Evolutionary conservation across 2,329 filamentous ascomycete species (phyloP), one percentile per base, ranked within the genome.

Genomic region (Sporothrix humicola): DNA sequence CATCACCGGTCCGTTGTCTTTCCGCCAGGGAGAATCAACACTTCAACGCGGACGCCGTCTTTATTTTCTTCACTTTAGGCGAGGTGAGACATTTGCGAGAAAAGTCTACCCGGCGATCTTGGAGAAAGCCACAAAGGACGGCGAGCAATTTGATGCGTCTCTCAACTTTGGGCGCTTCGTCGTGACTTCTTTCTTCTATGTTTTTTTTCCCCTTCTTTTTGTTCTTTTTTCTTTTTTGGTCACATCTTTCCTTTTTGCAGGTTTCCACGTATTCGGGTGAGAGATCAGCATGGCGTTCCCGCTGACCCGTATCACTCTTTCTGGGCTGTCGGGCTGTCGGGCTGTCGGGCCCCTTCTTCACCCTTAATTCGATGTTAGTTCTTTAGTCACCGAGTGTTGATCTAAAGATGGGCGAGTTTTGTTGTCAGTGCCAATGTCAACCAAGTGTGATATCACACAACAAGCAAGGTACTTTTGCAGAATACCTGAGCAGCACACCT

Each of bases 221-320:
- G 31, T 37, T 23, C 1, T 26, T 26, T 59, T 20, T 54, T 23
- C 6, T 54, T 54, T 54, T 54, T 54, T 8, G 15, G n/a, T 48
- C n/a, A 9, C 20, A 13, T 23, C 1, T 8, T 54, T 20, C 2
- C 13, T 42, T n/a, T 42, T 61, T 31, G 15, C 6, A 20, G 6
- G 26, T n/a, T 15, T 42, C 58, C 58, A 42, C 58, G 58, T 61
- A 61, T 42, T 61, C 15, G 58, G 58, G 26, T 61, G 1, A 31
- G 58, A 17, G 58, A 61, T 61, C 58, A 42, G n/a, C 58, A 61
- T n/a, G 58, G 58, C 58, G 17, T 42, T 61, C 58, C 26, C 58
- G 58, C n/a, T 42, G 26, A 61, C 26, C 13, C 56, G 56, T 31
- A 58, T 58, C 10, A 20, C 56, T 23, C n/a, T 13, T 54, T 6